These are phyloP conservation scores for Penicillium mononematosum DNA, from an alignment of 495 filamentous ascomycete genomes.

Conservation along the genomic window DNA sequence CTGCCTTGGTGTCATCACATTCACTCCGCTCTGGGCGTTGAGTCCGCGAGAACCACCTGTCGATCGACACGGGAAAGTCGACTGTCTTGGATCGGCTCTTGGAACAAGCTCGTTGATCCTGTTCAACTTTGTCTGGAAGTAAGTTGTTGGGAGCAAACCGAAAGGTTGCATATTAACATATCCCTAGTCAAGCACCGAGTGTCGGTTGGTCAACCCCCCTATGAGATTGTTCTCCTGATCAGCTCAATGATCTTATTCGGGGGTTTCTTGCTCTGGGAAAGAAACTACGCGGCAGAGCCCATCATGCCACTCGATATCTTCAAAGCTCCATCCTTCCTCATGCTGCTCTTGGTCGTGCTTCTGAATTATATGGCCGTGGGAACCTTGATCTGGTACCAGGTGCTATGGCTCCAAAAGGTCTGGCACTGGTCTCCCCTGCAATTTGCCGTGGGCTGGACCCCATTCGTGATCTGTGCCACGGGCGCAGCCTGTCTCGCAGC, in stretches of 20 bases:
- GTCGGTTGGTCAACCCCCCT: conserved; percentile 49
- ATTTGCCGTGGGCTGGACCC: conserved; percentile 44
- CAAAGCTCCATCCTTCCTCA: conserved; percentile 47
- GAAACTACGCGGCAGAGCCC: conserved; percentile 37
- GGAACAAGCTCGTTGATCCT: conserved; percentile 46
- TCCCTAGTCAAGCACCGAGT: conserved; percentile 48
- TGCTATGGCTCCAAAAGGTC: conserved; percentile 46
- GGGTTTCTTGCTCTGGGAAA: conserved; percentile 49
- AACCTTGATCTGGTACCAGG: conserved; percentile 50
- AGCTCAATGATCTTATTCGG: conserved; percentile 40
- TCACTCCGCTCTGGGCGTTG: conserved; percentile 31
- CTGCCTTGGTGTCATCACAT: conserved; percentile 36
- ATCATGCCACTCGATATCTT: conserved; percentile 54
- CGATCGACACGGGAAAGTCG: conserved; percentile 45
- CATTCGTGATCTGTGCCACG: conserved; percentile 42
- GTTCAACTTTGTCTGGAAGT: conserved; percentile 59
- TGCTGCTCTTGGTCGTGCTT: conserved; percentile 48
- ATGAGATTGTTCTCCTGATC: conserved; percentile 46
- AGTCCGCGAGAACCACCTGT: conserved; percentile 41
- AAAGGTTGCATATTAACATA: background rate
- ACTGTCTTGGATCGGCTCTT: conserved; percentile 50
- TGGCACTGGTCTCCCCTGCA: conserved; percentile 46
- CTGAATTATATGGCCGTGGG: conserved; percentile 54
- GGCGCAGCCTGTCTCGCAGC: conserved; percentile 43
- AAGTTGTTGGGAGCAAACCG: conserved; percentile 14